Conservation (phyloP, 805 yeast genomes). For the Candida michaelii region DNA sequence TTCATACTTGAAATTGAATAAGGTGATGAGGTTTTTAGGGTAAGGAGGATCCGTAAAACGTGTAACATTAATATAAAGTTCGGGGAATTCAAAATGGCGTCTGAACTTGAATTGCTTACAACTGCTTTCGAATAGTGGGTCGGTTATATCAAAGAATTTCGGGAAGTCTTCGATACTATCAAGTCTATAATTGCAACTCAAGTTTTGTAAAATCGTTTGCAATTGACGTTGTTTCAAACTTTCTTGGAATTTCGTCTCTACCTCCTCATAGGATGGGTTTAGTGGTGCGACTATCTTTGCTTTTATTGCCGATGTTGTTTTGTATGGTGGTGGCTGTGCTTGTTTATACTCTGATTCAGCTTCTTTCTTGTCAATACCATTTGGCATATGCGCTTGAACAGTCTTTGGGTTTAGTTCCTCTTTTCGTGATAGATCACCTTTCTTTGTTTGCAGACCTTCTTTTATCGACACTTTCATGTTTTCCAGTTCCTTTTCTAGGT, state of each 20-base stretch:
- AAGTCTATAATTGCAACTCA: slow-evolving; percentile 7
- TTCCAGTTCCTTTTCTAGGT: too few relatives aligned
- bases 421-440: too few relatives aligned
- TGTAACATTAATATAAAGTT: not conserved
- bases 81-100: not conserved
- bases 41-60: too few relatives aligned
- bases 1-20: slow-evolving; percentile 13
- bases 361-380: too few relatives aligned
- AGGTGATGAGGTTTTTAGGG: not conserved
- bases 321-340: too few relatives aligned
- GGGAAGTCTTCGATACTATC: slow-evolving; percentile 8
- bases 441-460: too few relatives aligned
- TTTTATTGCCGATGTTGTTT: too few relatives aligned
- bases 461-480: too few relatives aligned
- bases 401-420: too few relatives aligned
- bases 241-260: not conserved
- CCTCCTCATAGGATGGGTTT: not conserved
- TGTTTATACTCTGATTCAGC: too few relatives aligned
- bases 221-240: slow-evolving; percentile 5
- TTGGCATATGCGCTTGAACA: too few relatives aligned
- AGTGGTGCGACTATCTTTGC: too few relatives aligned
- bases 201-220: not conserved
- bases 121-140: slow-evolving; percentile 10
- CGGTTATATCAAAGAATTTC: slow-evolving; percentile 9
- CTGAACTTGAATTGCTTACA: not conserved